Base-by-base conservation (phyloP, 2,329 filamentous ascomycete species). In the Helotiales sp. region DNA sequence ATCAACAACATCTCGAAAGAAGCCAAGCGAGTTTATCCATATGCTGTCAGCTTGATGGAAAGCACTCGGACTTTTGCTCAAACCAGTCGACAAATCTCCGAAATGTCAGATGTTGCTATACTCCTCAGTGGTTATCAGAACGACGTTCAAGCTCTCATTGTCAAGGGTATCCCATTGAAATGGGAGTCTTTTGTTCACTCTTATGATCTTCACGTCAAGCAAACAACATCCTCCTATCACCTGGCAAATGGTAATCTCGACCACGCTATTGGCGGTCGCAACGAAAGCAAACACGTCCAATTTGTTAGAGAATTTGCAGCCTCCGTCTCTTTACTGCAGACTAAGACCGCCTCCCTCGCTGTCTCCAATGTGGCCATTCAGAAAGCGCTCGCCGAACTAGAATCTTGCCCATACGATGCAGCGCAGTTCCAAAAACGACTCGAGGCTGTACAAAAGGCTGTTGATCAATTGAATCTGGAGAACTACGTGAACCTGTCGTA, bases 141-240 rank as follows among this genome's bases (percentile, higher is more conserved):
- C 71, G 93, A 97, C 69, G 93, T 96, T 0, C 94, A 97, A 75
- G 82, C 83, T 50, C 85, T 97, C 69, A 89, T 99, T 68, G 85
- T 86, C 22, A 97, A 96, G 79, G 96, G 96, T 67, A 87, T 98
- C 32, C 93, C 93, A 1, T 82, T 99, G 30, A 90, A 93, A 75
- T 99, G 96, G 96, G 96, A 99, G 76, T 97, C 96, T 0, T 98
- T 99, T 74, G 93, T 99, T 62, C 95, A 97, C 78, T 94, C 93
- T 1, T 97, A 97, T 78, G 96, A 99, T 78, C 85, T 97, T 34
- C 94, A 94, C 73, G 88, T 94, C 70, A 91, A 89, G 71, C 87
- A 86, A 74, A 83, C 79, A 70, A 83, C 79, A 70, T 81, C 85
- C 2, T 85, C 87, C 63, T 80, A 87, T 47, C 54, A 57, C 32